Evolutionary conservation across 2,329 filamentous ascomycete species (phyloP).

Genomic region (Colletotrichum sp.): DNA sequence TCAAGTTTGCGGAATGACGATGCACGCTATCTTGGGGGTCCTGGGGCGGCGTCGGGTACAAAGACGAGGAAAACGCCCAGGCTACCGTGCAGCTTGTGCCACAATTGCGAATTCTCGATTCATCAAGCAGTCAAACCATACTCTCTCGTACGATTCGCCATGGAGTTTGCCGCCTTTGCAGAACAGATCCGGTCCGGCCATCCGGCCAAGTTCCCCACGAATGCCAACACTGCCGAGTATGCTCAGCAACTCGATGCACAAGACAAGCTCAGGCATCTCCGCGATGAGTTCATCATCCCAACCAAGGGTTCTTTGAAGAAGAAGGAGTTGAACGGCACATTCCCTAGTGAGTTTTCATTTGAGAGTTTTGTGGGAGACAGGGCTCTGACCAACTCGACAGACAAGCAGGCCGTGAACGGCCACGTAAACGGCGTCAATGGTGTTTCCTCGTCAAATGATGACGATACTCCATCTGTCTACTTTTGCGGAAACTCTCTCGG

Average conservation of each 20-base stretch:
- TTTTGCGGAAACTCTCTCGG: constrained; percentile 83
- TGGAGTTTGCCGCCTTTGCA: constrained; percentile 44
- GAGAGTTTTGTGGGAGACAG: neutral
- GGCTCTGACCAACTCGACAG: neutral
- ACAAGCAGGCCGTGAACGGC: constrained; percentile 26
- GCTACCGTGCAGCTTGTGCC: neutral
- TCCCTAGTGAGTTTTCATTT: constrained; percentile 39
- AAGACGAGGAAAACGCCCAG: constrained; percentile 17
- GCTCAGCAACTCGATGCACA: constrained; percentile 60
- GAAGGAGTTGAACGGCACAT: constrained; percentile 55
- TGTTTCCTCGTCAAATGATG: constrained; percentile 25
- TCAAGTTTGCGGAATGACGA: constrained; percentile 10
- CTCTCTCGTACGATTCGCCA: constrained; percentile 26
- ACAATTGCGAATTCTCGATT: neutral
- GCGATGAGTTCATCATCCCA: constrained; percentile 79
- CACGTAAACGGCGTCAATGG: constrained; percentile 23
- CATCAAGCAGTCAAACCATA: neutral
- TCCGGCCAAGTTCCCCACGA: constrained; percentile 48
- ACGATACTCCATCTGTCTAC: constrained; percentile 64
- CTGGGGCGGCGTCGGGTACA: constrained; percentile 17
- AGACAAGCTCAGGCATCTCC: constrained; percentile 65
- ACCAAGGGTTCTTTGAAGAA: constrained; percentile 74
- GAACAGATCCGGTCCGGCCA: constrained; percentile 46
- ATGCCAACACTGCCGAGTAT: constrained; percentile 53
- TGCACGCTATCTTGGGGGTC: neutral